Evolutionary conservation across 805 yeast genomes (phyloP), one percentile per base, ranked within the genome.

Genomic region (Metschnikowia vanudenii): DNA sequence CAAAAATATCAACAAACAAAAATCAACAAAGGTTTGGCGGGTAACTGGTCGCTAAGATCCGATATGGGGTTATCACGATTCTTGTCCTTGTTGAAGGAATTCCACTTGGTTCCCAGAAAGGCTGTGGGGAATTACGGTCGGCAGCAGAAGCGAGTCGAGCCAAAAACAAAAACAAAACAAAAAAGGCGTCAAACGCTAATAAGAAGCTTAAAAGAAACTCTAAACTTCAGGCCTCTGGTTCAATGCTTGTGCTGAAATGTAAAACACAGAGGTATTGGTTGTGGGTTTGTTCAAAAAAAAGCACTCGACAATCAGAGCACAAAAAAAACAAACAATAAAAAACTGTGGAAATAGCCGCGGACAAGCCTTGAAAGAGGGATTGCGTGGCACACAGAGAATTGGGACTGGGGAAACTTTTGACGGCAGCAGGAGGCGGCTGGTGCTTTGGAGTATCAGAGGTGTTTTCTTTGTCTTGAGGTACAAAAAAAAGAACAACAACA

Each of bases 271-370:
- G 14, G 20, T 18, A 29, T 19, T 30, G n/a, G 20, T 17, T 36
- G 12, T 20, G 39, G n/a, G 16, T 14, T 22, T 32, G 22, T 11
- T 24, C 34, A 16, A 14, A 19, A 28, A 13, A 19, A 12, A 28
- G 35, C 32, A 34, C 39, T 41, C 43, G 43, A 41, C 43, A 34
- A 41, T 41, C 43, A 33, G 38, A 41, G 43, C 37, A 41, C 43
- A 40, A 31, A 39, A 39, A 41, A 39, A 39, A 32, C 37, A 41
- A 41, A 41, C 43, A 41, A 41, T 41, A 26, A 41, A 33, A 41
- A 22, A 33, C 32, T 30, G 28, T 30, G 37, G 29, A 40, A 40
- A 19, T 39, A 18, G 18, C 26, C 42, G 36, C 42, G 39, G 39
- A 22, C 30, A 22, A 4, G 39, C 19, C 39, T 36, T 8, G 26